Evolutionary conservation across 2,329 filamentous ascomycete species (phyloP).

Genomic region (Akanthomyces dipterigenus): DNA sequence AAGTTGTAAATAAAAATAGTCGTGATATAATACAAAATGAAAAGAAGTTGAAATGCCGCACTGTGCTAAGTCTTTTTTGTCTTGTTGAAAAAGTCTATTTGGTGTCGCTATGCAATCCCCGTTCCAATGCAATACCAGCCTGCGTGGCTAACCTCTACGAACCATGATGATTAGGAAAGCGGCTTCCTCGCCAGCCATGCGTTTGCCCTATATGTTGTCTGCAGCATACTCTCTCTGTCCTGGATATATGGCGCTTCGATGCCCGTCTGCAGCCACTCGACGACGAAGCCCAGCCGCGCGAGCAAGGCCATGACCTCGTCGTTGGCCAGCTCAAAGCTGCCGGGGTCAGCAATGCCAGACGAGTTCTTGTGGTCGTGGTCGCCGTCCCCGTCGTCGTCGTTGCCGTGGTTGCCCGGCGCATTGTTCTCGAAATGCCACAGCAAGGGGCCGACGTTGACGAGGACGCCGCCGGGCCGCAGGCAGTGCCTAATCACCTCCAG

Average conservation of each 20-base stretch:
- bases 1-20: constrained; percentile 36
- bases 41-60: not conserved
- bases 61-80: not conserved
- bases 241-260: constrained; percentile 81
- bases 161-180: too few relatives aligned
- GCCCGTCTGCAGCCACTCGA: constrained; percentile 56
- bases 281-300: constrained; percentile 64
- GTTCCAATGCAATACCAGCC: not conserved
- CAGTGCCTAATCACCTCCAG: constrained; percentile 76
- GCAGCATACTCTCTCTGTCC: constrained; percentile 77
- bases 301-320: constrained; percentile 80
- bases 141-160: not conserved
- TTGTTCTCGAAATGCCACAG: constrained; percentile 93
- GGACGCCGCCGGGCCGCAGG: constrained; percentile 68
- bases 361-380: constrained; percentile 42
- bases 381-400: constrained; percentile 43
- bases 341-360: constrained; percentile 77
- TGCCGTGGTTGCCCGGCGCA: constrained; percentile 50
- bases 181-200: constrained; percentile 82
- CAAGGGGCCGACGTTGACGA: constrained; percentile 85
- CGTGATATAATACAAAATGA: not conserved
- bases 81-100: not conserved
- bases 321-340: constrained; percentile 81
- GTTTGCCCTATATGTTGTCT: constrained; percentile 71
- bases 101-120: not conserved